Conservation (phyloP, 164 flowering plant genomes). For the Vitis labrusca region DNA sequence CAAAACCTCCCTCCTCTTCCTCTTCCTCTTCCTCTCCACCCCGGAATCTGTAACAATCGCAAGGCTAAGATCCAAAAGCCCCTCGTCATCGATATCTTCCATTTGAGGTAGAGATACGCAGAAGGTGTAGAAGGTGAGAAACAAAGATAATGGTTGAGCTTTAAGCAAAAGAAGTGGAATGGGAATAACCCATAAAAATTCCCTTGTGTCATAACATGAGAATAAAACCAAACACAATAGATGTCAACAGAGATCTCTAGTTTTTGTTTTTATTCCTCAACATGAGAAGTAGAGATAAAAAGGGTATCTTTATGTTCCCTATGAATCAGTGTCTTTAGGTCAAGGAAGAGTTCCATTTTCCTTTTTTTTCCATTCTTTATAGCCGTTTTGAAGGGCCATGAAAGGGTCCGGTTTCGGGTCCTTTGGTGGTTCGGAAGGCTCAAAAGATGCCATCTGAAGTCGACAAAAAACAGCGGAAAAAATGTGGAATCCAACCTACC, state of each 20-base stretch:
- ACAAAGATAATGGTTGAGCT: not conserved
- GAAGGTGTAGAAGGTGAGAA: constrained; percentile 1
- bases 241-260: not conserved
- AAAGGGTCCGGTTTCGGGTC: not conserved
- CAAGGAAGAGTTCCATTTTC: constrained; percentile 5
- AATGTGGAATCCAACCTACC: constrained; percentile 33
- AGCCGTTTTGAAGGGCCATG: constrained; percentile 3
- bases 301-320: constrained; percentile 18
- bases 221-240: constrained; percentile 9
- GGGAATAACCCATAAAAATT: constrained; percentile 19
- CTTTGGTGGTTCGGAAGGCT: constrained; percentile 22
- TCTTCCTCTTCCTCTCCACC: constrained; percentile 19
- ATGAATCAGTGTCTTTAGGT: not conserved
- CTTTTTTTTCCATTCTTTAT: not conserved
- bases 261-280: not conserved
- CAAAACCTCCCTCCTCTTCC: constrained; percentile 20
- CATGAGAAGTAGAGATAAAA: not conserved
- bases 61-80: constrained; percentile 48
- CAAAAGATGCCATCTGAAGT: constrained; percentile 26
- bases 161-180: constrained; percentile 12
- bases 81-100: constrained; percentile 41
- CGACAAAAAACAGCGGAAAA: constrained; percentile 29
- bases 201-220: constrained; percentile 19
- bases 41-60: constrained; percentile 27
- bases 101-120: constrained; percentile 15